phyloP scores from a whole-genome alignment of 2,329 filamentous ascomycete species.

The Arthrocladium fulminans region DNA sequence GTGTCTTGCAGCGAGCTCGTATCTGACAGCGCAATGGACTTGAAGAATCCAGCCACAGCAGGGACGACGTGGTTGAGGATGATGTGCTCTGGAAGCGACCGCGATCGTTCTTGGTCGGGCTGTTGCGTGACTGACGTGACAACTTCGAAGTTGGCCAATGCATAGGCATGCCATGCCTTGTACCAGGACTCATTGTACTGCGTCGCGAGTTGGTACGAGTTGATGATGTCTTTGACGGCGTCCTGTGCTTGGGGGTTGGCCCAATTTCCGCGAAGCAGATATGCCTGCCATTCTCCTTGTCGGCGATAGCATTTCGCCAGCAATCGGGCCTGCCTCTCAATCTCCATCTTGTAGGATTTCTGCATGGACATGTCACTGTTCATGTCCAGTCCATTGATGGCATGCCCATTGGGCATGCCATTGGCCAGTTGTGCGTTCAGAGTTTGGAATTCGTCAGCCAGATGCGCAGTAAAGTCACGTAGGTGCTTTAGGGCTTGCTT shows the following conservation, averaged over 20 bases:
- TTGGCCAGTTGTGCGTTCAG: conserved; percentile 39
- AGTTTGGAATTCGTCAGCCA: conserved; percentile 50
- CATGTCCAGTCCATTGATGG: conserved; percentile 25
- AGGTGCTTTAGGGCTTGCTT: conserved; percentile 52
- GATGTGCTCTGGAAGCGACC: conserved; percentile 36
- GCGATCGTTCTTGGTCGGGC: conserved; percentile 47
- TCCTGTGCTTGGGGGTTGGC: conserved; percentile 76
- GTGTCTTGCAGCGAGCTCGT: conserved; percentile 95
- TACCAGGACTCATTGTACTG: conserved; percentile 93
- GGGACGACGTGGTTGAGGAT: conserved; percentile 79
- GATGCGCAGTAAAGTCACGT: conserved; percentile 51
- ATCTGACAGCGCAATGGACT: conserved; percentile 84
- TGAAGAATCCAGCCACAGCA: conserved; percentile 92
- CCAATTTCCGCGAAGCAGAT: conserved; percentile 81
- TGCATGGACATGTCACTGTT: conserved; percentile 32
- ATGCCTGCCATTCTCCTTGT: conserved; percentile 91
- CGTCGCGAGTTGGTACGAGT: conserved; percentile 86
- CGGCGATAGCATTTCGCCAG: conserved; percentile 93
- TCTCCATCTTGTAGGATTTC: conserved; percentile 36
- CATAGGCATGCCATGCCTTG: conserved; percentile 99
- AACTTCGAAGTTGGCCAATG: conserved; percentile 95
- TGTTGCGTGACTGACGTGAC: conserved; percentile 70
- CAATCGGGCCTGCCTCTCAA: conserved; percentile 55
- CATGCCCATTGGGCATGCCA: conserved; percentile 27
- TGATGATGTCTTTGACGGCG: conserved; percentile 76